Evolutionary conservation across 2,329 filamentous ascomycete genomes (phyloP).

Genomic region (Claviceps digitariae): DNA sequence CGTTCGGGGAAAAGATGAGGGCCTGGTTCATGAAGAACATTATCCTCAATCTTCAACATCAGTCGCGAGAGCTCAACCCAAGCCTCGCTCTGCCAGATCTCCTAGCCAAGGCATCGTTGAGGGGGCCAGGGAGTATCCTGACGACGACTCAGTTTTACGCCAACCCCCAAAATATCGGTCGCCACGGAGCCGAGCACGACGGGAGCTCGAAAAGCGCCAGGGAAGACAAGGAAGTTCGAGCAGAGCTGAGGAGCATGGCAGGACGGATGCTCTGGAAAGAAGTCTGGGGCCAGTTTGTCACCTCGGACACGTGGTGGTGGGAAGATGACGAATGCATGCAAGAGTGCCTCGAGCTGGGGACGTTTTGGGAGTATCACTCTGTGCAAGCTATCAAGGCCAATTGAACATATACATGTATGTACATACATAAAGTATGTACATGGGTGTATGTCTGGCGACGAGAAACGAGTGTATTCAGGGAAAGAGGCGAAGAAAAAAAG

Average conservation of each 20-base stretch:
- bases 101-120: slow-evolving; percentile 41
- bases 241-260: slow-evolving; percentile 36
- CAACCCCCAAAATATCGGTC: slow-evolving; percentile 18
- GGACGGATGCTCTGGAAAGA: slow-evolving; percentile 48
- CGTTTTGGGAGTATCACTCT: slow-evolving; percentile 44
- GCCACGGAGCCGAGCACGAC: slow-evolving; percentile 11
- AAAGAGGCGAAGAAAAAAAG: no score
- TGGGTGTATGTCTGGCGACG: no score
- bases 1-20: slow-evolving; percentile 42
- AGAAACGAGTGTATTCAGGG: no score
- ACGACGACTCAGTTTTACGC: slow-evolving; percentile 38
- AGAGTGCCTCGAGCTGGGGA: slow-evolving; percentile 40
- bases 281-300: slow-evolving; percentile 42
- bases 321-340: slow-evolving; percentile 39
- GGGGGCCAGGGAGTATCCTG: slow-evolving; percentile 31
- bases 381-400: slow-evolving; percentile 39
- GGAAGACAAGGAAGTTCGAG: slow-evolving; percentile 21
- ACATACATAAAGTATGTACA: no score
- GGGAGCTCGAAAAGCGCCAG: slow-evolving; percentile 10
- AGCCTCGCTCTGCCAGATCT: slow-evolving; percentile 44
- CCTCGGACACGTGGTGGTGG: slow-evolving; percentile 46
- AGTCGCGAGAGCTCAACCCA: slow-evolving; percentile 47
- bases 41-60: slow-evolving; percentile 42
- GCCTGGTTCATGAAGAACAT: slow-evolving; percentile 50
- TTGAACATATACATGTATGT: not conserved